These are phyloP conservation scores for Alternaria panax DNA, from an alignment of 2,329 filamentous ascomycete genomes.

Conservation along the genomic window DNA sequence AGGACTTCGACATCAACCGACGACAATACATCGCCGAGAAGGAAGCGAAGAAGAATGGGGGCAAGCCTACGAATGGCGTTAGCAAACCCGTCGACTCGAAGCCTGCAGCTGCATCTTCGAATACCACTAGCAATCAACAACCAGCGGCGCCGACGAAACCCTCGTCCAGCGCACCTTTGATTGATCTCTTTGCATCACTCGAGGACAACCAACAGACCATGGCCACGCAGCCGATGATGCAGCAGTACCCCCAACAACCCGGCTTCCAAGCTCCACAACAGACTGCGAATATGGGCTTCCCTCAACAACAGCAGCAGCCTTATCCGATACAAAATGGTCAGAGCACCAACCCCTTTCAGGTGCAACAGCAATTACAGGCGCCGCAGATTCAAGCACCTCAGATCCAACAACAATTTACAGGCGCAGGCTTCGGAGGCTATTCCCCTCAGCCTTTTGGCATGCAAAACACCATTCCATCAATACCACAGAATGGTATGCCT, in stretches of 20 bases:
- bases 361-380: constrained; percentile 68
- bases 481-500: constrained; percentile 59
- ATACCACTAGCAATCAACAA: constrained; percentile 34
- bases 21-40: constrained; percentile 91
- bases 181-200: constrained; percentile 45
- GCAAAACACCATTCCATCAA: constrained; percentile 54
- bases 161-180: constrained; percentile 38
- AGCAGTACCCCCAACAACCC: constrained; percentile 45
- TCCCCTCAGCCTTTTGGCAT: constrained; percentile 66
- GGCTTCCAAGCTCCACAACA: constrained; percentile 54
- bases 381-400: constrained; percentile 54
- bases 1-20: constrained; percentile 92
- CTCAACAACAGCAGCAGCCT: constrained; percentile 43
- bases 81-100: constrained; percentile 50
- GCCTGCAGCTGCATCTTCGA: constrained; percentile 34
- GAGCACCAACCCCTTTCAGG: constrained; percentile 90
- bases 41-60: constrained; percentile 69
- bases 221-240: constrained; percentile 43
- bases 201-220: constrained; percentile 49
- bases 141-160: constrained; percentile 29
- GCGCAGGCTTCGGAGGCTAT: constrained; percentile 85
- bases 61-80: constrained; percentile 49
- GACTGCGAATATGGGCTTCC: constrained; percentile 36
- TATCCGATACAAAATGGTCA: constrained; percentile 67
- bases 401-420: constrained; percentile 69